Conservation (phyloP, 768 basidiomycete species). For the Kwoniella mangroviensis region DNA sequence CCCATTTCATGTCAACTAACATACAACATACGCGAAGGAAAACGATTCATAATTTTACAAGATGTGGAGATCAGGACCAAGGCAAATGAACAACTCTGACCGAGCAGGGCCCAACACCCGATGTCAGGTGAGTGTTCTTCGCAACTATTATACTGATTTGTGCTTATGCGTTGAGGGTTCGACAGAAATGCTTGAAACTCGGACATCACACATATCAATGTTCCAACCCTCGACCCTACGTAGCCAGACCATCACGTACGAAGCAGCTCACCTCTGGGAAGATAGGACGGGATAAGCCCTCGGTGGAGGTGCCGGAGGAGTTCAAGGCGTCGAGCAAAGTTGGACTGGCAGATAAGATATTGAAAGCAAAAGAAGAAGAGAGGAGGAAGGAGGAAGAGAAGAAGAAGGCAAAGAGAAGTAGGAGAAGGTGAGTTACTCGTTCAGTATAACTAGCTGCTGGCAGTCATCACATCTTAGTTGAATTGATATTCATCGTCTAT, state of each 20-base stretch:
- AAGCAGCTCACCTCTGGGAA: constrained; percentile 73
- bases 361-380: constrained; percentile 78
- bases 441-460: neutral
- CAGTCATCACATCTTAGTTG: no score
- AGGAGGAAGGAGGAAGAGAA: constrained; percentile 54
- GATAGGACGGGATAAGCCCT: constrained; percentile 66
- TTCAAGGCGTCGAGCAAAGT: constrained; percentile 72
- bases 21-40: neutral
- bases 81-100: constrained; percentile 38
- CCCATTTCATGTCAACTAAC: neutral
- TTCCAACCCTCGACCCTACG: constrained; percentile 77
- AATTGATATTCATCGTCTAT: no score
- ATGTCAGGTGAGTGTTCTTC: constrained; percentile 39
- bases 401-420: constrained; percentile 23
- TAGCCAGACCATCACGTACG: constrained; percentile 85
- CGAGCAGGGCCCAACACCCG: constrained; percentile 46
- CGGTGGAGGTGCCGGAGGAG: constrained; percentile 85
- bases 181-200: constrained; percentile 57
- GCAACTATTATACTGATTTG: neutral
- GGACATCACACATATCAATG: constrained; percentile 94
- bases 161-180: neutral
- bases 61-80: constrained; percentile 29
- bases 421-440: constrained; percentile 14
- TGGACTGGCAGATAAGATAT: constrained; percentile 82
- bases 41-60: neutral